Evolutionary conservation across 2,329 filamentous ascomycete genomes (phyloP).

Genomic region (Anthostomella pinea): DNA sequence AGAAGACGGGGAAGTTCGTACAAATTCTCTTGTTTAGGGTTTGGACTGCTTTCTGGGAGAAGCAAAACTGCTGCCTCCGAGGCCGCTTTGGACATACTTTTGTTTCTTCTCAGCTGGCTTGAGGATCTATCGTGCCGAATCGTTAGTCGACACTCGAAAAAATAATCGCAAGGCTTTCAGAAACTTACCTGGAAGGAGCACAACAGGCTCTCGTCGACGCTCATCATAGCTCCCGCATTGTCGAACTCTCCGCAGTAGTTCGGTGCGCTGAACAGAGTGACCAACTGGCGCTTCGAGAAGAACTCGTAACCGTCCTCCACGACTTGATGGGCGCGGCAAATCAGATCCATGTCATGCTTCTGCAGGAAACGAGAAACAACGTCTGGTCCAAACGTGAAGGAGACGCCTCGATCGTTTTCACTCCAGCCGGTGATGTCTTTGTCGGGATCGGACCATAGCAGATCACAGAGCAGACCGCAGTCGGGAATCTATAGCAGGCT

Average conservation of each 20-base stretch:
- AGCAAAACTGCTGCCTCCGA: conserved; percentile 68
- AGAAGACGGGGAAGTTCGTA: conserved; percentile 72
- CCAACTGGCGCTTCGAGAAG: conserved; percentile 96
- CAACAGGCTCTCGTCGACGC: conserved; percentile 94
- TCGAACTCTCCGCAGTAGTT: conserved; percentile 99
- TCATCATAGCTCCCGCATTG: conserved; percentile 99
- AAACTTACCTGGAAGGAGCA: conserved; percentile 89
- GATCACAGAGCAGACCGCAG: conserved; percentile 93
- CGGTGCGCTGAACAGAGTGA: conserved; percentile 95
- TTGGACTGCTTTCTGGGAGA: conserved; percentile 66
- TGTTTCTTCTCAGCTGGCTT: conserved; percentile 99
- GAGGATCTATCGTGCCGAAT: conserved; percentile 65
- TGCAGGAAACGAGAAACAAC: conserved; percentile 96
- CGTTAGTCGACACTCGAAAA: conserved; percentile 19
- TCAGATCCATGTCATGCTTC: conserved; percentile 99
- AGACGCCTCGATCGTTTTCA: conserved; percentile 97
- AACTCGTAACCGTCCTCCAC: conserved; percentile 99
- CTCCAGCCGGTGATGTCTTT: conserved; percentile 99
- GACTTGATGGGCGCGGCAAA: conserved; percentile 97
- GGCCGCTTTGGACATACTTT: conserved; percentile 89
- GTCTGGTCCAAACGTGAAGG: conserved; percentile 96
- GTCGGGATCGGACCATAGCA: conserved; percentile 97
- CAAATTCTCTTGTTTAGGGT: conserved; percentile 65
- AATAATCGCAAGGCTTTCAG: conserved; percentile 17
- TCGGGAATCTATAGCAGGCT: conserved; percentile 76